These are phyloP conservation scores for Ophiognomonia clavigignenti-juglandacearum DNA, from an alignment of 2,329 filamentous ascomycete species.

Conservation along the genomic window DNA sequence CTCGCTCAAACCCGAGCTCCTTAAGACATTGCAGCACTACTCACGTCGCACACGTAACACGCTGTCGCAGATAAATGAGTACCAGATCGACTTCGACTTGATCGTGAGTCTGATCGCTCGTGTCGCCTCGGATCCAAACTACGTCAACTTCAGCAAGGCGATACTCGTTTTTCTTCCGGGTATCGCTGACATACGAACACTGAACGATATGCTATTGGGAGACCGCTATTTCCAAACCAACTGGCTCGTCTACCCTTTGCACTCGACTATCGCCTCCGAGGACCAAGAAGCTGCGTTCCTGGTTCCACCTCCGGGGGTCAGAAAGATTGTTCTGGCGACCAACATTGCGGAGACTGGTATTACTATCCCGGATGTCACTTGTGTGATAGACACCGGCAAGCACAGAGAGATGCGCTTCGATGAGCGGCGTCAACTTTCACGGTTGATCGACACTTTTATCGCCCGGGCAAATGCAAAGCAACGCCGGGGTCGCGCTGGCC, in stretches of 20 bases:
- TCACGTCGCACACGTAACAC: slow-evolving; percentile 70
- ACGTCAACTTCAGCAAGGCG: slow-evolving; percentile 75
- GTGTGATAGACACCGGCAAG: slow-evolving; percentile 93
- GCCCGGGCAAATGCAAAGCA: slow-evolving; percentile 95
- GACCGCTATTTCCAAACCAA: slow-evolving; percentile 69
- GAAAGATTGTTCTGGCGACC: slow-evolving; percentile 94
- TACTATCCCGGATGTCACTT: slow-evolving; percentile 96
- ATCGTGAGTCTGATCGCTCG: slow-evolving; percentile 72
- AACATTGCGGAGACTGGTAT: slow-evolving; percentile 99
- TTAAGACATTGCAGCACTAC: slow-evolving; percentile 66
- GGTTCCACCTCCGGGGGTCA: slow-evolving; percentile 71
- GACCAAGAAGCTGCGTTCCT: slow-evolving; percentile 93
- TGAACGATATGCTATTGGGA: slow-evolving; percentile 80
- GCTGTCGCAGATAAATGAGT: slow-evolving; percentile 78
- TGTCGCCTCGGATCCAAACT: slow-evolving; percentile 65
- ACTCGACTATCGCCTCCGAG: slow-evolving; percentile 92
- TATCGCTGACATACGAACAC: slow-evolving; percentile 82
- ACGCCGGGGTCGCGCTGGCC: slow-evolving; percentile 84
- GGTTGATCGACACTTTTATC: slow-evolving; percentile 90
- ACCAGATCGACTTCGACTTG: slow-evolving; percentile 83
- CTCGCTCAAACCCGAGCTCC: slow-evolving; percentile 51
- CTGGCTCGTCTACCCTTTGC: slow-evolving; percentile 86
- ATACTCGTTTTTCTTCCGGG: slow-evolving; percentile 94
- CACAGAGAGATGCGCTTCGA: slow-evolving; percentile 98
- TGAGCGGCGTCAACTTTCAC: slow-evolving; percentile 83